Conservation (phyloP, 306 rosid genomes). For the Citrullus mucosospermus region DNA sequence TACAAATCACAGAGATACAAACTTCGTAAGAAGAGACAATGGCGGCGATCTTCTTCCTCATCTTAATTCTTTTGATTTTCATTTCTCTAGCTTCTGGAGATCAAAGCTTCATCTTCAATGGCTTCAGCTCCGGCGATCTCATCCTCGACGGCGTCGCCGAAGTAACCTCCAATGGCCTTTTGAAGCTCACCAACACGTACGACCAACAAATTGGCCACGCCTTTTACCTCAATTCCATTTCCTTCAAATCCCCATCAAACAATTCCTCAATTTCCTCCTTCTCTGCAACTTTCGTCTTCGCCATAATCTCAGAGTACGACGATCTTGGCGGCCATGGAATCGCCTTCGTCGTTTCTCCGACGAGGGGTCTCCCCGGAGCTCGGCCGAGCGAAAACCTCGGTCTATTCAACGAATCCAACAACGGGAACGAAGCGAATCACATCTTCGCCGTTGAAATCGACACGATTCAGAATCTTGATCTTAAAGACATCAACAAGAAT, state of each 20-base stretch:
- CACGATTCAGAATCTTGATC: constrained; percentile 28
- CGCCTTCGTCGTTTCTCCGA: constrained; percentile 39
- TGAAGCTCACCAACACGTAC: constrained; percentile 40
- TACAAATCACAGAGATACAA: neutral
- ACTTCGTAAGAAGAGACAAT: neutral
- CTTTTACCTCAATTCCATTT: constrained; percentile 32
- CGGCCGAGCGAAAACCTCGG: constrained; percentile 39
- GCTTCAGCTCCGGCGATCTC: constrained; percentile 5
- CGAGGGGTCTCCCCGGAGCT: constrained; percentile 27
- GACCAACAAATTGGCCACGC: constrained; percentile 40
- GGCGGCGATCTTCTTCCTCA: neutral
- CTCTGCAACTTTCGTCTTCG: constrained; percentile 49
- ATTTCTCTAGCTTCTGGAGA: neutral
- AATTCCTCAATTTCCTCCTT: constrained; percentile 29
- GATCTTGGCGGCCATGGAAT: constrained; percentile 46
- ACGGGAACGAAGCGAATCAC: constrained; percentile 27
- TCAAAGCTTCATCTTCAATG: neutral
- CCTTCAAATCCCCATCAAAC: constrained; percentile 21
- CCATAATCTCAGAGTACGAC: constrained; percentile 23
- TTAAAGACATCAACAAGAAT: constrained; percentile 43
- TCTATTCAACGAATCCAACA: constrained; percentile 28
- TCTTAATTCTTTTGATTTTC: neutral
- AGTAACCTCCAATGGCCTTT: constrained; percentile 29
- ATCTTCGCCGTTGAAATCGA: constrained; percentile 54
- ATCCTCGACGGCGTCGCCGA: constrained; percentile 35